Evolutionary conservation across 2,329 filamentous ascomycete species (phyloP).

Genomic region (Trichophyton simii): DNA sequence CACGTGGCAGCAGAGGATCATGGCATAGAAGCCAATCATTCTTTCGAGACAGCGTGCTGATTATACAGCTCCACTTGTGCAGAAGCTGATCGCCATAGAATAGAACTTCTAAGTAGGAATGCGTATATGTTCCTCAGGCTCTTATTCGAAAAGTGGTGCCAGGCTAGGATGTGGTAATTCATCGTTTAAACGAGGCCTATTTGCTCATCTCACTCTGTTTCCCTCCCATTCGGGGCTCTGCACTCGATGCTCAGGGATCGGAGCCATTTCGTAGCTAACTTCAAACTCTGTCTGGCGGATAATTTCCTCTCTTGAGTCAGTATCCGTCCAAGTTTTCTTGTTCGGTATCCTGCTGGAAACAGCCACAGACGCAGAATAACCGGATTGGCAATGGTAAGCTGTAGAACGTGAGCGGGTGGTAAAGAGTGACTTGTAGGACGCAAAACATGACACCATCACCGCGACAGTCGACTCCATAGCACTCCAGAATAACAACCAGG

Average conservation of each 20-base stretch:
- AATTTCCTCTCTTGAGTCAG: slow-evolving; percentile 10
- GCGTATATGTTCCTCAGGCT: too few relatives aligned
- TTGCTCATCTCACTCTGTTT: background rate
- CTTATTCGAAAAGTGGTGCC: background rate
- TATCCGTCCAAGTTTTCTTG: slow-evolving; percentile 6
- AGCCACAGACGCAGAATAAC: slow-evolving; percentile 1
- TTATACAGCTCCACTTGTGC: too few relatives aligned
- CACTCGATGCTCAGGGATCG: background rate
- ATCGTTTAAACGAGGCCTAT: too few relatives aligned
- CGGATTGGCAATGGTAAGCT: background rate
- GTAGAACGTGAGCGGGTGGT: slow-evolving; percentile 6
- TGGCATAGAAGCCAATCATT: too few relatives aligned
- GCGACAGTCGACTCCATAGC: slow-evolving; percentile 10
- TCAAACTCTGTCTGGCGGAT: slow-evolving; percentile 11
- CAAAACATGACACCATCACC: slow-evolving; percentile 11
- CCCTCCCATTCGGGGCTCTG: background rate
- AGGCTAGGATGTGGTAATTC: background rate
- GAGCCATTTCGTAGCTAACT: slow-evolving; percentile 8
- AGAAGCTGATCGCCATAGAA: too few relatives aligned
- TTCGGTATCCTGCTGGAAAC: slow-evolving; percentile 2
- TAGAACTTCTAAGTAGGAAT: too few relatives aligned
- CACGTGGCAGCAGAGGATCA: too few relatives aligned
- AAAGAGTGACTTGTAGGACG: slow-evolving; percentile 11
- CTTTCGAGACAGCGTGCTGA: too few relatives aligned
- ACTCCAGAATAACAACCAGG: slow-evolving; percentile 12